Conservation (phyloP, 768 basidiomycete species). For the Mycena alexandri region DNA sequence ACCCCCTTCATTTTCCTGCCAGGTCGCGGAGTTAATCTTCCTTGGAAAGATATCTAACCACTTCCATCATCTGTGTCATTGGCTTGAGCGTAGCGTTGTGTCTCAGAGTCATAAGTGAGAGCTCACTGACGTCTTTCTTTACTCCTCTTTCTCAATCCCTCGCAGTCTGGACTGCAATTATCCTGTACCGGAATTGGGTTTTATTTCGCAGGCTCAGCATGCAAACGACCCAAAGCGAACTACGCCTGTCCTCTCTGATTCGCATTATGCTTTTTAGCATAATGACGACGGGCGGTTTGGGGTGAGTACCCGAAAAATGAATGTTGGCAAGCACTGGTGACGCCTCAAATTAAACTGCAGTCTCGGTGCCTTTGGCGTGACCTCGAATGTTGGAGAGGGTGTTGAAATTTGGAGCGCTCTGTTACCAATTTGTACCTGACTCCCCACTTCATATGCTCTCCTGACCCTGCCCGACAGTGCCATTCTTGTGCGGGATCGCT, state of each 20-base stretch:
- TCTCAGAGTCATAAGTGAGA: constrained; percentile 12
- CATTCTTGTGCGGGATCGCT: constrained; percentile 13
- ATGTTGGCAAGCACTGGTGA: too few relatives aligned
- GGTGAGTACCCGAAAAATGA: background rate
- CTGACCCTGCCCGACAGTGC: background rate
- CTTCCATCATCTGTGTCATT: constrained; percentile 25
- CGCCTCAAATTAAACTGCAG: background rate
- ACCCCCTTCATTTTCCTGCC: background rate
- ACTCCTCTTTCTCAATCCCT: too few relatives aligned
- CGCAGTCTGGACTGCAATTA: constrained; percentile 20
- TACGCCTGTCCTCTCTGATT: constrained; percentile 25
- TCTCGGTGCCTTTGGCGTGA: background rate
- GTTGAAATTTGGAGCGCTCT: constrained; percentile 7
- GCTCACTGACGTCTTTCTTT: background rate
- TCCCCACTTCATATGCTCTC: background rate
- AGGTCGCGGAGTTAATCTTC: too few relatives aligned
- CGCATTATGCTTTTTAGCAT: constrained; percentile 25
- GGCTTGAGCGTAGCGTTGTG: background rate
- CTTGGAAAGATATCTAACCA: background rate
- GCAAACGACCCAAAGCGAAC: background rate
- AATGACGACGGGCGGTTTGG: constrained; percentile 16
- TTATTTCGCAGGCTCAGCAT: constrained; percentile 18
- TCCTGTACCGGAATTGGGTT: constrained; percentile 26
- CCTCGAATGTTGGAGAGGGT: background rate
- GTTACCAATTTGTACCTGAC: constrained; percentile 8